phyloP scores from a whole-genome alignment of 1,139 yeast genomes.

The Kazachstania sp. region DNA sequence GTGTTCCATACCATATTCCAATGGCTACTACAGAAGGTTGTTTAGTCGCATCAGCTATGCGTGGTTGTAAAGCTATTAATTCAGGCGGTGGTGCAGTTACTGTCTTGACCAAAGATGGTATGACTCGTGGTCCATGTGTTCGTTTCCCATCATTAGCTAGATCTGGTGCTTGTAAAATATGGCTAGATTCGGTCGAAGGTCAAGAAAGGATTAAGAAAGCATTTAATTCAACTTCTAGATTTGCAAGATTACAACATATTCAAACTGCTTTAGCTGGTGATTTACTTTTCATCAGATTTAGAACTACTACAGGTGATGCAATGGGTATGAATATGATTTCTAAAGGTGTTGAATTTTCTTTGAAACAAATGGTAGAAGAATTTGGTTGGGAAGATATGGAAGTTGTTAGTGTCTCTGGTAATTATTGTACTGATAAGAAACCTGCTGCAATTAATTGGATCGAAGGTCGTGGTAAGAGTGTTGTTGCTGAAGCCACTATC shows the following conservation, averaged over 20 bases:
- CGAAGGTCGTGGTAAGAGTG: constrained; percentile 97
- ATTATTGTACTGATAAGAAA: constrained; percentile 95
- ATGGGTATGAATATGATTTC: constrained; percentile 99
- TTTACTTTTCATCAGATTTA: constrained; percentile 76
- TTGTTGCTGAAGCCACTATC: constrained; percentile 90
- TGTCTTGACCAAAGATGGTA: constrained; percentile 90
- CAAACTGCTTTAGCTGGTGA: constrained; percentile 95
- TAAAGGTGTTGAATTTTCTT: constrained; percentile 87
- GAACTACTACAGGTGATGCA: constrained; percentile 98
- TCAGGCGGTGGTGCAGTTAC: constrained; percentile 95
- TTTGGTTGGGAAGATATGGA: constrained; percentile 94
- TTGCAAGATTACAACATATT: constrained; percentile 86
- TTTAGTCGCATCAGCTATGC: constrained; percentile 97
- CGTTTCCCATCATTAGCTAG: constrained; percentile 71
- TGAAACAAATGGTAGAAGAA: constrained; percentile 77
- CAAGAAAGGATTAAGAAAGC: constrained; percentile 74
- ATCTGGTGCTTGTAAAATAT: constrained; percentile 91
- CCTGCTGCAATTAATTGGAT: constrained; percentile 99
- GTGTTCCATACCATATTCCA: constrained; percentile 80
- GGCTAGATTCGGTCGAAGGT: constrained; percentile 96
- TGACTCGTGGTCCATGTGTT: constrained; percentile 99
- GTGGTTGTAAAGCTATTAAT: constrained; percentile 98
- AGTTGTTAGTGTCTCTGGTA: constrained; percentile 88
- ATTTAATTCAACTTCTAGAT: constrained; percentile 93
- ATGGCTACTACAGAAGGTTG: constrained; percentile 99